Evolutionary conservation across 306 rosid species (phyloP).

Genomic region (Boehmeria nivea): DNA sequence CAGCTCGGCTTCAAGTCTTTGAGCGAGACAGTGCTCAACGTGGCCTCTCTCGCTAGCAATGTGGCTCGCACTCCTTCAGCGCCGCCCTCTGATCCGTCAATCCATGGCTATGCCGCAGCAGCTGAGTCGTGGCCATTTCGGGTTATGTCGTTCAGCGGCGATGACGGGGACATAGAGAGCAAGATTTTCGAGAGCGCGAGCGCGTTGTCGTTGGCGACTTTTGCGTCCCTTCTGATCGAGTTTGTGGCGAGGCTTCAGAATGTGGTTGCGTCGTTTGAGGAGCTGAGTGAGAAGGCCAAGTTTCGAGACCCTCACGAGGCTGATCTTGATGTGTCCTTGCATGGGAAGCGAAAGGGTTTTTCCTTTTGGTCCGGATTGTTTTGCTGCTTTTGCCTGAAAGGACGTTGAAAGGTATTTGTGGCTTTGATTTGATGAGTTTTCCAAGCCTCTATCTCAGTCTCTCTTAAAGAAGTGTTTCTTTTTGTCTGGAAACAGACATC

Average conservation of each 20-base stretch:
- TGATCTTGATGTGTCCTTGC: no score
- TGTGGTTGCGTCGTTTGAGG: constrained; percentile 54
- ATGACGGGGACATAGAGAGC: constrained; percentile 20
- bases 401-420: no score
- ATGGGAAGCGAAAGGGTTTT: no score
- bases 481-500: no score
- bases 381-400: no score
- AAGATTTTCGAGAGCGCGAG: constrained; percentile 52
- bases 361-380: no score
- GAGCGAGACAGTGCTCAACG: constrained; percentile 27
- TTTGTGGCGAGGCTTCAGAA: constrained; percentile 82
- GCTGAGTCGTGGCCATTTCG: constrained; percentile 27
- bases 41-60: neutral
- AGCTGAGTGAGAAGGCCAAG: constrained; percentile 56
- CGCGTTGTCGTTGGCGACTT: constrained; percentile 63
- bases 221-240: constrained; percentile 67
- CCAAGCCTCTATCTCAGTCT: no score
- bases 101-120: constrained; percentile 7
- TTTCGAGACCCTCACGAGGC: constrained; percentile 37
- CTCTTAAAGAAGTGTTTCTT: no score
- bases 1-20: constrained; percentile 17
- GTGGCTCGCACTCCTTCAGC: constrained; percentile 7
- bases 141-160: constrained; percentile 16
- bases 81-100: constrained; percentile 10
- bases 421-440: no score